Base-by-base conservation (phyloP, 345 rosid genomes). In the Dipteronia sinensis region DNA sequence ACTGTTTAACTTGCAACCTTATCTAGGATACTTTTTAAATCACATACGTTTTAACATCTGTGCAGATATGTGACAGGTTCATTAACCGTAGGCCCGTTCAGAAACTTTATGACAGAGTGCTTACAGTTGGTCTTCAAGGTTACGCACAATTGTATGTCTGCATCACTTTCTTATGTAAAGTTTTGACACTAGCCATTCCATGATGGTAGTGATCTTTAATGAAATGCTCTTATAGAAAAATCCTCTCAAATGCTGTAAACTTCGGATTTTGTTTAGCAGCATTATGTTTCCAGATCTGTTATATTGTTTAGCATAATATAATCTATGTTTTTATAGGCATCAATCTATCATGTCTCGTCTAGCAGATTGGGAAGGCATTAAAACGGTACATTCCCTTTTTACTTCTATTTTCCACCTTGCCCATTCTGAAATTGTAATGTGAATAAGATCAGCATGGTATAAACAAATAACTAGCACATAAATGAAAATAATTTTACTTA, bases 61-160 rank as follows among this genome's bases (percentile, higher is more conserved):
- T 78, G 69, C 84, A 85, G 86, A 65, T 85, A 17, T 77, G 86
- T 69, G 88, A 85, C 74, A 85, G 88, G 80, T 85, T 80, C 67
- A 75, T 85, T 46, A 76, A 73, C 68, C 86, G 88, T 53, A 78
- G 74, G 63, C 70, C 70, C 65, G 58, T 51, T 7, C 88, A 85
- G 73, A 82, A 75, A 63, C 49, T 80, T 10, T 85, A 85, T 78
- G 75, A 73, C 69, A 80, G 56, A 76, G 82, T 56, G 27, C 72
- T 85, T 49, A 27, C 75, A 38, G 7, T 70, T 69, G 88, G 88
- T 66, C 84, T 85, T 3, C 78, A 72, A 78, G 82, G 79, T 82
- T 85, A 78, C 78, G 86, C 86, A 9, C 75, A 78, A 76, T 29
- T 76, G 88, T 85, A 82, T 61, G 88, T 78, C 68, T 66, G 13